Base-by-base conservation (phyloP, 2,329 filamentous ascomycete species). In the Aspergillus puulaauensis region DNA sequence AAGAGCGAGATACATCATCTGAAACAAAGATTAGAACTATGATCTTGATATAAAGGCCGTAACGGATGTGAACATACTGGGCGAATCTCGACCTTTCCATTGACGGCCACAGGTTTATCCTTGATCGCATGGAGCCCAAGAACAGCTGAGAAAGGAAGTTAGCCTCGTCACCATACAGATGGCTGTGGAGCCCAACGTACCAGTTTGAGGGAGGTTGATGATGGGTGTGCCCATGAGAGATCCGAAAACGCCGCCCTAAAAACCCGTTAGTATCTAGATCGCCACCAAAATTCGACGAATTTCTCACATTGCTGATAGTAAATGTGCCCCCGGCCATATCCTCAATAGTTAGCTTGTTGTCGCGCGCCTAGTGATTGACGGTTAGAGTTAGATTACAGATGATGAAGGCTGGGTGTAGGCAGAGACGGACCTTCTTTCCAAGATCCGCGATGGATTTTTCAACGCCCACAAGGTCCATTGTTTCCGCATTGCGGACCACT, bases 261-360 rank as follows among this genome's bases (percentile, higher is more conserved):
- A 60, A 43, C 15, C 24, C 47, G 51, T 40, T 54, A 53, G 52
- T 15, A 23, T 11, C 8, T 24, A 12, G 17, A 14, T n/a, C 7
- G 7, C 14, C 12, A 17, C 23, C 6, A 15, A 14, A 40, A 12
- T 19, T n/a, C 3, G 9, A 19, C 15, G 17, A 11, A 7, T 21
- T 19, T n/a, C 77, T 68, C 63, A 80, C 90, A 75, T 97, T 98
- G 82, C 90, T 95, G 80, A 97, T 97, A 61, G 95, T 98, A 77
- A 97, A 99, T 37, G 93, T 97, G 64, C 95, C 95, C 60, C 95
- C 95, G 60, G 95, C 95, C 92, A 99, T 97, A 74, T 99, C 95
- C 80, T 99, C 95, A 68, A 99, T 97, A 2, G 95, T 98, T 65
- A 99, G 85, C 80, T 98, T 98, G 76, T 90, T 89, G 73, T 97